These are phyloP conservation scores for Solanum lignicaule DNA, from an alignment of 257 asterid genomes.

Conservation along the genomic window DNA sequence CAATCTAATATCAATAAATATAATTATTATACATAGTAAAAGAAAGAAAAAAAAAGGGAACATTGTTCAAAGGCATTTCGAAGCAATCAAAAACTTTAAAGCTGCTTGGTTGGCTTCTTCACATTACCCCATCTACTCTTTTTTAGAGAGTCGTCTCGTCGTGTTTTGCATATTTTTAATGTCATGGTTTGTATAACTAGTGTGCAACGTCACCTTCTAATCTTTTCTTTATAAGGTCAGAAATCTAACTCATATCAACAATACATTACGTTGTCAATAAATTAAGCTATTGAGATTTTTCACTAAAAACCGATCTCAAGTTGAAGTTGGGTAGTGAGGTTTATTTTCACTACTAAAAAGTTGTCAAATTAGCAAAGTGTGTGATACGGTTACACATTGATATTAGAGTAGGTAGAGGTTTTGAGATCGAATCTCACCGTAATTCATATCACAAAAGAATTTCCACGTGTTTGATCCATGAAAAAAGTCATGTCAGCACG, in stretches of 20 bases:
- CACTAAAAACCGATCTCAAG: too few relatives aligned
- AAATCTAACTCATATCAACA: fast-evolving
- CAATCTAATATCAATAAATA: conserved; percentile 6
- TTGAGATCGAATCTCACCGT: not conserved
- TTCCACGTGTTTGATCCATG: not conserved
- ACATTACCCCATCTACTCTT: conserved; percentile 5
- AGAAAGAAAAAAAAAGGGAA: conserved; percentile 4
- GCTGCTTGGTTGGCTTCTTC: conserved; percentile 21
- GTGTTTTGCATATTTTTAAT: not conserved
- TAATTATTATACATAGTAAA: not conserved
- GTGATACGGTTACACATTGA: not conserved
- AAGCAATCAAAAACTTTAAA: conserved; percentile 18
- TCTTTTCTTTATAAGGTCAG: not conserved
- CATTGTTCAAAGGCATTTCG: conserved; percentile 22
- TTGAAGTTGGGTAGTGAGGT: too few relatives aligned
- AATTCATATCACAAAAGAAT: not conserved
- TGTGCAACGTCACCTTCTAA: not conserved
- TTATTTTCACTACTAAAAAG: too few relatives aligned
- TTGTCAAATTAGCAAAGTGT: not conserved
- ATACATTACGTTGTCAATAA: not conserved
- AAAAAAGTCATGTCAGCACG: not conserved
- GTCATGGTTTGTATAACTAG: not conserved
- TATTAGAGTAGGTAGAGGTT: not conserved
- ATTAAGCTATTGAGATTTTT: too few relatives aligned
- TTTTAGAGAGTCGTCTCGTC: conserved; percentile 11